Conservation (phyloP, 306 rosid species). For the Quercus ilex region DNA sequence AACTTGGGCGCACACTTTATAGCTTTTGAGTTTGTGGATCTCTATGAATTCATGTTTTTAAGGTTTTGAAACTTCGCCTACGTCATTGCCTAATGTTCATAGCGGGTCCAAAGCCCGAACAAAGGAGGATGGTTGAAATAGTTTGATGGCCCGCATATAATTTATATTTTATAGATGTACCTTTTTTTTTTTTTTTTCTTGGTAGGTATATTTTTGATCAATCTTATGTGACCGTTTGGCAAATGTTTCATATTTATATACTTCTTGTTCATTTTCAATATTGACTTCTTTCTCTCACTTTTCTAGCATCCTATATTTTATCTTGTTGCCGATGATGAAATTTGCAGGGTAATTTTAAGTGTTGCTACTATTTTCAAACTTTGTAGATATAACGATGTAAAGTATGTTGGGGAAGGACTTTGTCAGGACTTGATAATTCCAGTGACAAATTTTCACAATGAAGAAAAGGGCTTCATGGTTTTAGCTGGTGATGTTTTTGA, state of each 20-base stretch:
- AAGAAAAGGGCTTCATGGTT: conserved; percentile 84
- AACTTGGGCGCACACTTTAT: no score
- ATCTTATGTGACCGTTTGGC: neutral
- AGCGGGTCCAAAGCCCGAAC: no score
- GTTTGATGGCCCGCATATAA: no score
- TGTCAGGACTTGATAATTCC: conserved; percentile 82
- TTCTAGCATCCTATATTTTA: neutral
- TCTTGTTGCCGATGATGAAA: neutral
- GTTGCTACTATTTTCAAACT: conserved; percentile 5
- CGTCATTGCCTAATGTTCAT: no score
- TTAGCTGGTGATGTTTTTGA: conserved; percentile 93
- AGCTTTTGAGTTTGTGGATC: no score
- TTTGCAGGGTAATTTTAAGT: neutral
- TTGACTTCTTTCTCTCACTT: neutral
- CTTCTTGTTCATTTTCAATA: neutral
- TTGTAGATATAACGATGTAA: neutral
- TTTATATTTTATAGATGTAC: neutral
- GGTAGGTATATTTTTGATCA: neutral
- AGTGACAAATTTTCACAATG: conserved; percentile 74
- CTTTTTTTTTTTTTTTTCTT: neutral
- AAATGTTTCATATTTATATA: neutral
- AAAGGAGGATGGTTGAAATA: no score
- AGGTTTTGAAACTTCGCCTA: no score
- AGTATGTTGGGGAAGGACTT: conserved; percentile 51
- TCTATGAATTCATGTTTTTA: no score